phyloP scores from a whole-genome alignment of 148 eudicot species.

The Suaeda aralocaspica region DNA sequence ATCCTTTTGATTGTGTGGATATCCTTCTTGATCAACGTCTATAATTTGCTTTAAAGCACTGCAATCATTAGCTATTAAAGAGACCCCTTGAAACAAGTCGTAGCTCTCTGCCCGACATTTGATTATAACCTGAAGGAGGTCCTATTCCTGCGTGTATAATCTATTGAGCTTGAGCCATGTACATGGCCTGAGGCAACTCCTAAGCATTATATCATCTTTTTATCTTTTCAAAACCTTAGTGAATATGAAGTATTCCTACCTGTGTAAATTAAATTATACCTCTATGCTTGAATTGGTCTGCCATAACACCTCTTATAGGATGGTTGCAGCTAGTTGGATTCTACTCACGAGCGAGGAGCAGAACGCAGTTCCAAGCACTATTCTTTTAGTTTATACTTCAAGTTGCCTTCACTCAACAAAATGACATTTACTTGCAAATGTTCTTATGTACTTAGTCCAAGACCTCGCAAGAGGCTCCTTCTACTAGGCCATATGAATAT shows the following conservation, averaged over 20 bases:
- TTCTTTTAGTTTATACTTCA: neutral
- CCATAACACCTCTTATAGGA: neutral
- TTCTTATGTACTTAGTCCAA: no score
- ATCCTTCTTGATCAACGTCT: slow-evolving; percentile 71
- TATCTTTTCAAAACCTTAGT: slow-evolving; percentile 9
- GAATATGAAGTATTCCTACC: neutral
- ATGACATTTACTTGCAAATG: neutral
- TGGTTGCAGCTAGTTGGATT: neutral
- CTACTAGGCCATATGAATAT: no score
- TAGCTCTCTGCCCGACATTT: slow-evolving; percentile 5
- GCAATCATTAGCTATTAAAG: neutral
- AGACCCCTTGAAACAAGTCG: neutral
- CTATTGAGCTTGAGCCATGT: slow-evolving; percentile 28
- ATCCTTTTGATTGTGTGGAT: slow-evolving; percentile 50
- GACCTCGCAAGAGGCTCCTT: no score
- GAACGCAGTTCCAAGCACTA: neutral
- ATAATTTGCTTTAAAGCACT: slow-evolving; percentile 45
- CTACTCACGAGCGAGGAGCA: neutral
- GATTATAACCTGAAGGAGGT: slow-evolving; percentile 9
- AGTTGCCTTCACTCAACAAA: neutral
- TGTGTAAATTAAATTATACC: neutral
- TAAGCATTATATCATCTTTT: slow-evolving; percentile 24
- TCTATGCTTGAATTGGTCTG: neutral
- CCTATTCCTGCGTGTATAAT: slow-evolving; percentile 16
- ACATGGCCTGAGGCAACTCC: slow-evolving; percentile 17